phyloP scores from a whole-genome alignment of 1,139 yeast species.

The Protomyces inundatus region DNA sequence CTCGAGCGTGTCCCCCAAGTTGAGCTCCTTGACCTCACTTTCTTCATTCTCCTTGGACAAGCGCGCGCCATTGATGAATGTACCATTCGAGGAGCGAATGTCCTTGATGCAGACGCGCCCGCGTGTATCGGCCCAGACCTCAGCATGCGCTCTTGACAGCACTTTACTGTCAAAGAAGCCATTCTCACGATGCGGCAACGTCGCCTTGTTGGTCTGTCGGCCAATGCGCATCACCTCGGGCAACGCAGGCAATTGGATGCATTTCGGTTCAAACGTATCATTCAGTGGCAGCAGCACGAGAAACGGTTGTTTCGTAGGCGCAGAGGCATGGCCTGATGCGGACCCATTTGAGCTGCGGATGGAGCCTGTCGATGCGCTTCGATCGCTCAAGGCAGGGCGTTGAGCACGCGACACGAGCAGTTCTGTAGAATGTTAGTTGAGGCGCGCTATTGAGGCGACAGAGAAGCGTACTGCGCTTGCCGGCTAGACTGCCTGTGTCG shows the following conservation, averaged over 20 bases:
- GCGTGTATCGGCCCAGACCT: constrained; percentile 66
- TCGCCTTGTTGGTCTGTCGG: constrained; percentile 70
- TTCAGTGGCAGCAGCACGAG: constrained; percentile 52
- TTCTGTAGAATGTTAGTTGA: neutral
- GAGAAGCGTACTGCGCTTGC: neutral
- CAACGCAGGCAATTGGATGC: constrained; percentile 66
- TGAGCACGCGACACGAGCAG: neutral
- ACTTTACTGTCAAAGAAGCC: constrained; percentile 95
- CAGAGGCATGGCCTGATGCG: neutral
- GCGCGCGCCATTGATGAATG: constrained; percentile 74
- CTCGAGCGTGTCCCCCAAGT: constrained; percentile 73
- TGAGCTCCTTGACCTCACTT: constrained; percentile 54
- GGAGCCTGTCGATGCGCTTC: neutral
- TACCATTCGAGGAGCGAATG: constrained; percentile 88
- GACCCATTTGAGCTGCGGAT: neutral
- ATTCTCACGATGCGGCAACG: constrained; percentile 70
- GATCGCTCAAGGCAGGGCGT: neutral
- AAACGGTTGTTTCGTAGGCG: constrained; percentile 2
- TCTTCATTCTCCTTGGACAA: constrained; percentile 55
- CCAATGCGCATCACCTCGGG: constrained; percentile 88
- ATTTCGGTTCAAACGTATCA: constrained; percentile 75
- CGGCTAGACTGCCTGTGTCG: neutral
- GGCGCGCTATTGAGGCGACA: neutral
- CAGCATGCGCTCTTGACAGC: constrained; percentile 88
- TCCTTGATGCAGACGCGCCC: constrained; percentile 77